Base-by-base conservation (phyloP, 2,329 filamentous ascomycete species). In the Fusarium marasasianum region DNA sequence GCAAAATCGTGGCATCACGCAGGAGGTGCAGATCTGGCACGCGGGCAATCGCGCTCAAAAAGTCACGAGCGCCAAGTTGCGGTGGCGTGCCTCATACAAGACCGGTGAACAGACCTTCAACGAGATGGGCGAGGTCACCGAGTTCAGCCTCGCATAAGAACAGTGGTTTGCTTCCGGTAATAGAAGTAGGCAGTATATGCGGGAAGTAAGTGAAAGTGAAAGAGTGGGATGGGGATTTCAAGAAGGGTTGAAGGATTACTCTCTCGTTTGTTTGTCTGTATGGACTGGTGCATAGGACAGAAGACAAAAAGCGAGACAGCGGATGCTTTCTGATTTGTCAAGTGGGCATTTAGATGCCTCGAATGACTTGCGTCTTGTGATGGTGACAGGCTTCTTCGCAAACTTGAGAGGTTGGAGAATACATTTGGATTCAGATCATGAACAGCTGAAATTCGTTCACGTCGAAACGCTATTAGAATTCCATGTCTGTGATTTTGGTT, bases 11-110 rank as follows among this genome's bases (percentile, higher is more conserved):
- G 95, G 95, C 35, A 91, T 99, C 59, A 93, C 91, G 41, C 96
- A 98, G 83, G 88, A 91, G 24, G 94, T 98, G 72, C 86, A 92
- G 53, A 86, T 98, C 33, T 89, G 85, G 83, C 91, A 94, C 76
- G 91, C 94, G 4, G 92, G 94, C 4, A 91, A 94, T 77, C 85
- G 84, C 71, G 87, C 75, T 31, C 83, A 90, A 48, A 93, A 92
- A 79, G 96, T 96, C 4, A 91, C 90, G 64, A 88, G 87, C n/a
- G 91, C 97, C 69, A 97, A 97, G 84, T 90, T 99, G 84, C 88
- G 96, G 72, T 99, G 95, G 94, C 94, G 94, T 77, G 91, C 94
- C 33, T 90, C 92, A 10, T 98, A 98, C 83, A 90, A 89, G 78
- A 81, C 96, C 18, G 92, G 90, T 7, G 87, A 84, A 6, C 89